Conservation (phyloP, 73 alveolate species). For the Paramecium sexaurelia region DNA sequence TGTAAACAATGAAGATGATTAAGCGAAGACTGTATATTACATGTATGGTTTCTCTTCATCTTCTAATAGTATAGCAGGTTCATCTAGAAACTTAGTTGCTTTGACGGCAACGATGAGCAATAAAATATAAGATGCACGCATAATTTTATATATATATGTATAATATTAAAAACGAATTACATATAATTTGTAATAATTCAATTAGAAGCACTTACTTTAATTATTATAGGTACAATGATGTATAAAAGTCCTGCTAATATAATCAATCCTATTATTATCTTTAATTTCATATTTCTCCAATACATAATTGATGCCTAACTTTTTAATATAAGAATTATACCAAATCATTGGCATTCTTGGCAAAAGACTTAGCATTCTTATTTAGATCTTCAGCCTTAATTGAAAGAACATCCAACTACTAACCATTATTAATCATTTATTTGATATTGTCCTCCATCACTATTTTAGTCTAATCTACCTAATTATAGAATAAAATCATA, state of each 20-base stretch:
- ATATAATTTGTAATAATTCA: neutral
- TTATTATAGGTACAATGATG: conserved; percentile 13
- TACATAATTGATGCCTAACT: conserved; percentile 47
- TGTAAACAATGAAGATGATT: neutral
- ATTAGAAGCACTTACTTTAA: conserved; percentile 16
- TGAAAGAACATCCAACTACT: neutral
- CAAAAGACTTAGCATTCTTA: neutral
- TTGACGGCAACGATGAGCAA: neutral
- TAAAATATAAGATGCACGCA: neutral
- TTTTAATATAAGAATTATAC: neutral
- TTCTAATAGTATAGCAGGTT: neutral
- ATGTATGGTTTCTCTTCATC: conserved; percentile 12
- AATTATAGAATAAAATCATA: neutral
- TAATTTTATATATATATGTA: neutral
- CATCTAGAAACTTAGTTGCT: neutral
- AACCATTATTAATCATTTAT: neutral
- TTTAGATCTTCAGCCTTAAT: neutral
- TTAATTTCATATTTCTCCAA: conserved; percentile 56
- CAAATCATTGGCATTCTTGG: conserved; percentile 34
- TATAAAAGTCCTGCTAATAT: conserved; percentile 24
- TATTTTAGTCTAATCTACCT: conserved; percentile 27
- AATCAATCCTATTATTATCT: conserved; percentile 18
- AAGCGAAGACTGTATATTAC: neutral
- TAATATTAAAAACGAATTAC: conserved; percentile 31
- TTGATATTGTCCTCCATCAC: conserved; percentile 52